Evolutionary conservation across 164 flowering plant genomes (phyloP).

Genomic region (Magnolia sinica): DNA sequence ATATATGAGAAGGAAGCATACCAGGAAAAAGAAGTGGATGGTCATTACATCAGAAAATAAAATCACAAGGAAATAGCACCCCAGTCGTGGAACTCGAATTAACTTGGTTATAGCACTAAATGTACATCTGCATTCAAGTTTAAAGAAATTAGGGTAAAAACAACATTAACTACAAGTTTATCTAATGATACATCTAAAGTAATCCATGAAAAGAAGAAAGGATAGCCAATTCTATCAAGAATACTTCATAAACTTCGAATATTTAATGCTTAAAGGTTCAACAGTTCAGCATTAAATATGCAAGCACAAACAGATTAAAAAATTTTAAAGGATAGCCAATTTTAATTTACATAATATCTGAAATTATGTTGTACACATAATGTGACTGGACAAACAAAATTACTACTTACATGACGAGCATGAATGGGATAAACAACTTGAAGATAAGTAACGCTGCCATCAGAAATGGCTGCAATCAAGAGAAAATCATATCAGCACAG

Average conservation of each 20-base stretch:
- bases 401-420: slow-evolving; percentile 91
- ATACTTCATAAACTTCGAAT: background rate
- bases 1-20: slow-evolving; percentile 26
- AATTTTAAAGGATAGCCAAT: background rate
- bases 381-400: background rate
- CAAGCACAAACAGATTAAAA: background rate
- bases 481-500: slow-evolving; percentile 19
- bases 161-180: background rate
- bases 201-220: background rate
- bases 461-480: slow-evolving; percentile 82
- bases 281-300: background rate
- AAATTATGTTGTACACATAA: no score
- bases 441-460: slow-evolving; percentile 92
- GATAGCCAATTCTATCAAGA: background rate
- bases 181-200: background rate
- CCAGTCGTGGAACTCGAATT: slow-evolving; percentile 63
- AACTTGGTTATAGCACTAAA: slow-evolving; percentile 88
- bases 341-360: no score
- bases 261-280: background rate
- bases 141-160: background rate
- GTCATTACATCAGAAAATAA: slow-evolving; percentile 94
- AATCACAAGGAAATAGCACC: slow-evolving; percentile 91
- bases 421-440: slow-evolving; percentile 90
- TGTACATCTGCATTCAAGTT: slow-evolving; percentile 63
- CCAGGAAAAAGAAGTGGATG: slow-evolving; percentile 98